phyloP scores from a whole-genome alignment of 345 rosid species.

The Citrus cavaleriei region DNA sequence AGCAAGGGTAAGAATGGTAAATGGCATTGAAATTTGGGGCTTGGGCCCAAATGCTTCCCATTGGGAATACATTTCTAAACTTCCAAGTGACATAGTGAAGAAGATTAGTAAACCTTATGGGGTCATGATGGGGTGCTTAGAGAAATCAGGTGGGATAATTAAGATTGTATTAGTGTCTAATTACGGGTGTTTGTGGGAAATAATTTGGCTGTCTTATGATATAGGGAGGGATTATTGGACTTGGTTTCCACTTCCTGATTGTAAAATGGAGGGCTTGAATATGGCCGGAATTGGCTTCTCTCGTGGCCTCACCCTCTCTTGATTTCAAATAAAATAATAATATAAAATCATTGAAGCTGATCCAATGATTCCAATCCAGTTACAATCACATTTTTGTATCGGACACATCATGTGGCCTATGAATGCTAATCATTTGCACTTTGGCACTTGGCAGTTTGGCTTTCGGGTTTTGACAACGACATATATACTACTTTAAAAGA shows the following conservation, averaged over 20 bases:
- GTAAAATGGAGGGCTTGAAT: slow-evolving; percentile 59
- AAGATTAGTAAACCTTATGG: slow-evolving; percentile 41
- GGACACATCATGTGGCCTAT: neutral
- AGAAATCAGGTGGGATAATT: slow-evolving; percentile 41
- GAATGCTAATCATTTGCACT: neutral
- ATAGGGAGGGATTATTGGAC: slow-evolving; percentile 32
- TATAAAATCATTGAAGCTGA: neutral
- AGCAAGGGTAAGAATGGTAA: slow-evolving; percentile 23
- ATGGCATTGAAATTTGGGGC: slow-evolving; percentile 48
- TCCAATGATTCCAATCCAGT: neutral
- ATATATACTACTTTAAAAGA: too few relatives aligned
- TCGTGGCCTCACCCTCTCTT: slow-evolving; percentile 50
- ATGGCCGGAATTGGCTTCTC: slow-evolving; percentile 77
- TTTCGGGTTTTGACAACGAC: neutral
- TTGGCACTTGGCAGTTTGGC: too few relatives aligned
- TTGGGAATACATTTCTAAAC: slow-evolving; percentile 48
- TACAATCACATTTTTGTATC: neutral
- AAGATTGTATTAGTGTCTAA: slow-evolving; percentile 57
- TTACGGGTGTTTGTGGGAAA: slow-evolving; percentile 54
- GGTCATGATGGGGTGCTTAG: slow-evolving; percentile 67
- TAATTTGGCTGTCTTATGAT: slow-evolving; percentile 56
- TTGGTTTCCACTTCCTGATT: slow-evolving; percentile 46
- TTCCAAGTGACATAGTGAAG: slow-evolving; percentile 36
- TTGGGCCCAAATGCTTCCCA: slow-evolving; percentile 24
- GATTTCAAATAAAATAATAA: neutral